Evolutionary conservation across 2,329 filamentous ascomycete species (phyloP), one percentile per base, ranked within the genome.

Genomic region (Helotiales sp.): DNA sequence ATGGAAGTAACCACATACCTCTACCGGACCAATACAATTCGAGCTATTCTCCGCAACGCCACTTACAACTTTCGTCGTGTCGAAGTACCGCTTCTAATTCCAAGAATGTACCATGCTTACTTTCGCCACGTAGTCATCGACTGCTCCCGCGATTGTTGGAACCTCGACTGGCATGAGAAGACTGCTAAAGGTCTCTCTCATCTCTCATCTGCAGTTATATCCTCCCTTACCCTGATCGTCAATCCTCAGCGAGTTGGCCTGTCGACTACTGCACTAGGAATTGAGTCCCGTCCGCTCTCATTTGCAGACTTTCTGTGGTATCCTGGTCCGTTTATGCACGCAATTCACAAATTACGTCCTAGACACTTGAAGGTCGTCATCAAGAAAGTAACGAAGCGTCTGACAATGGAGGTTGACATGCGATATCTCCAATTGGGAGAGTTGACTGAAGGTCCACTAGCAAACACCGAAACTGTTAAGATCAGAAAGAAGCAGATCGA

Each of bases 301-400:
- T 71, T 69, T 34, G 58, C 64, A 0, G 62, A 68, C 52, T 69
- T 69, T 40, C 55, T 70, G 2, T 61, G 53, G 47, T 42, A 54
- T 8, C 30, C 36, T 5, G 59, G 65, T 10, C 31, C 29, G 3
- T 33, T 70, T 9, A 65, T 70, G 62, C 48, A 13, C 15, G 56
- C 59, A 19, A 48, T 70, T 12, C 51, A 33, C 5, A 54, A 53
- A 13, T 47, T 71, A 9, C 49, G 36, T 13, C 67, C 66, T 25
- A 63, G 59, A 44, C 52, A 36, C 3, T 54, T 69, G 33, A 66
- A 63, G 12, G 40, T 71, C 7, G 42, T 71, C 2, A 25, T 69
- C 4, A 69, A 66, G 17, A 65, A 66, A 12, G 6, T 38, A 12
- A 55, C 48, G 10, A 57, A 52, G 25, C 54, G 42, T 22, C n/a